Evolutionary conservation across 345 rosid species (phyloP).

Genomic region (Nasturtium officinale): DNA sequence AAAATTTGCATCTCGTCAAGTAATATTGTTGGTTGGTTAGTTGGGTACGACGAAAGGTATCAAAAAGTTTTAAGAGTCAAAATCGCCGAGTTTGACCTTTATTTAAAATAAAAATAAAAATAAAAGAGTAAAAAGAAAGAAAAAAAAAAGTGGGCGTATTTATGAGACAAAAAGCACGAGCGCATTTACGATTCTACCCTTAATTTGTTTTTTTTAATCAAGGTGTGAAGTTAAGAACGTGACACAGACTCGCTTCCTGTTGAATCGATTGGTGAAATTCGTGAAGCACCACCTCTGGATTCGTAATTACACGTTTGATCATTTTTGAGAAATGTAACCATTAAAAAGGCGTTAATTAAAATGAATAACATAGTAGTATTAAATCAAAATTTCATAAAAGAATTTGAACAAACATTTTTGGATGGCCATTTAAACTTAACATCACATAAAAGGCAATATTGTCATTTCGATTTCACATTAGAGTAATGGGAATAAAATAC

Average conservation of each 20-base stretch:
- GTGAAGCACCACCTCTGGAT: not conserved
- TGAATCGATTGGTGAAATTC: not conserved
- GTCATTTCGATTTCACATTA: not conserved
- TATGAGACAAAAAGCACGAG: not conserved
- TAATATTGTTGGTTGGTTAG: conserved; percentile 7
- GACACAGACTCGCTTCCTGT: conserved; percentile 19
- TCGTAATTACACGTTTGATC: not conserved
- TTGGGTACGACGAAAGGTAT: conserved; percentile 18
- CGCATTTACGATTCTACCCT: conserved; percentile 10
- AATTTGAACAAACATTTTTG: not conserved
- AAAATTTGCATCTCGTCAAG: not conserved
- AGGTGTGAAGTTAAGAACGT: conserved; percentile 15
- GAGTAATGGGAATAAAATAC: too few species aligned
- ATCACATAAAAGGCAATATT: not conserved
- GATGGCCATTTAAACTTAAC: not conserved
- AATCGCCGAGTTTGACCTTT: conserved; percentile 37
- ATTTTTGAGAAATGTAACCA: not conserved
- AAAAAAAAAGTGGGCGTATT: not conserved
- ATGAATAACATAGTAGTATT: not conserved
- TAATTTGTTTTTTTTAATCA: too few species aligned
- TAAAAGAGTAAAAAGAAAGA: not conserved
- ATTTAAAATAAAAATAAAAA: too few species aligned
- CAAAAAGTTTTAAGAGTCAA: conserved; percentile 23
- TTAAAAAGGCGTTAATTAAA: not conserved
- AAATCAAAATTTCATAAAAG: not conserved